Evolutionary conservation across 208 protist species (phyloP).

Genomic region (Wallacemonas collosoma): DNA sequence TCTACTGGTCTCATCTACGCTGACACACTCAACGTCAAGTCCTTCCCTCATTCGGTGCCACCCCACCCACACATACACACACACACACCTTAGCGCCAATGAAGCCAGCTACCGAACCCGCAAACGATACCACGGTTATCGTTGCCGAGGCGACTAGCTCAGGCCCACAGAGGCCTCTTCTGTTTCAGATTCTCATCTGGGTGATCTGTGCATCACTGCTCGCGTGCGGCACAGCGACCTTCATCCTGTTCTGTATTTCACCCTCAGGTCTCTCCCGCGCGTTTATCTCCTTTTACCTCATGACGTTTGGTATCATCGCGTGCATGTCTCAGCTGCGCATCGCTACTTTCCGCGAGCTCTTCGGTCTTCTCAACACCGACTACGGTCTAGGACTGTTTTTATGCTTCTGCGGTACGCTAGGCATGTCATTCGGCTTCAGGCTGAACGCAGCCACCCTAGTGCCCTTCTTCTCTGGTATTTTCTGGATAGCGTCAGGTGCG

Average conservation of each 20-base stretch:
- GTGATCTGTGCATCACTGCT: constrained; percentile 34
- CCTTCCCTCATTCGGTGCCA: neutral
- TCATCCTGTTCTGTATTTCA: constrained; percentile 34
- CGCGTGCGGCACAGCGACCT: constrained; percentile 34
- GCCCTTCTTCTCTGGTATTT: constrained; percentile 47
- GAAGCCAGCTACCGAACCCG: neutral
- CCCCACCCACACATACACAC: neutral
- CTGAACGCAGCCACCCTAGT: constrained; percentile 27
- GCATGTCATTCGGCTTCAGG: constrained; percentile 46
- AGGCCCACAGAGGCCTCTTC: constrained; percentile 18
- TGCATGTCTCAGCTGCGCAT: constrained; percentile 32
- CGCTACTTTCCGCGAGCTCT: constrained; percentile 23
- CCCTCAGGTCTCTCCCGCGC: constrained; percentile 25
- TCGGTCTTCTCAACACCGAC: constrained; percentile 41
- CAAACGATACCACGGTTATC: neutral
- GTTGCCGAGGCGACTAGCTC: constrained; percentile 16
- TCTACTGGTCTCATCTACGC: neutral
- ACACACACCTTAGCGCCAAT: neutral
- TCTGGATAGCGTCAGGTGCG: constrained; percentile 30
- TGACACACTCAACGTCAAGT: neutral
- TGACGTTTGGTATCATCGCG: constrained; percentile 40
- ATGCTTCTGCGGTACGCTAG: constrained; percentile 53
- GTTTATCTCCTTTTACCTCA: constrained; percentile 42
- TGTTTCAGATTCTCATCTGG: constrained; percentile 32
- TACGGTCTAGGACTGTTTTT: constrained; percentile 45